Conservation (phyloP, 164 flowering plant species). For the Echeveria elegans region DNA sequence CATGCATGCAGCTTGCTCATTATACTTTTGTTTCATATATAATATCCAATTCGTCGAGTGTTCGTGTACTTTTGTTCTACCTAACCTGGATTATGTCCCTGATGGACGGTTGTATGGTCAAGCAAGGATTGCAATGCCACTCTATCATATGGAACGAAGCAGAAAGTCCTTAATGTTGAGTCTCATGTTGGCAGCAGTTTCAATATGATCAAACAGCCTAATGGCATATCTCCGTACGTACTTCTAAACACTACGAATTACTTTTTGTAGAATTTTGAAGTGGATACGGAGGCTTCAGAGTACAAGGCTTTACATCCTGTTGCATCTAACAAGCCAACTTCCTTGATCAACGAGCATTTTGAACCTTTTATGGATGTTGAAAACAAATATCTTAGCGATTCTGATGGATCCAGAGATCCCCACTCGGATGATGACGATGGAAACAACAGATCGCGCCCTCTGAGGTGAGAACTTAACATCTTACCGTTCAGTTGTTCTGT, state of each 20-base stretch:
- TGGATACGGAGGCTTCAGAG: slow-evolving; percentile 61
- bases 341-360: slow-evolving; percentile 81
- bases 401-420: not conserved
- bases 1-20: not conserved
- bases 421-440: not conserved
- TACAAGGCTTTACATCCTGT: slow-evolving; percentile 61
- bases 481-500: not conserved
- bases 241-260: not conserved
- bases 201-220: not conserved
- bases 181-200: not conserved
- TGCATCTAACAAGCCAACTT: slow-evolving; percentile 45
- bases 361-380: slow-evolving; percentile 54
- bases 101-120: not conserved
- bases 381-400: slow-evolving; percentile 15
- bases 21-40: not conserved
- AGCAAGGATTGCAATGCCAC: not conserved
- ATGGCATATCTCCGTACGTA: not conserved
- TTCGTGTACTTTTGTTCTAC: not conserved
- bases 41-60: not conserved
- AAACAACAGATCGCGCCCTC: not conserved
- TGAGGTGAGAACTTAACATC: not conserved
- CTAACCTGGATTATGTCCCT: not conserved
- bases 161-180: not conserved
- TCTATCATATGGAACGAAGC: not conserved
- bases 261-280: slow-evolving; percentile 54